Conservation (phyloP, 2,329 filamentous ascomycete genomes). For the Macroventuria anomochaeta region DNA sequence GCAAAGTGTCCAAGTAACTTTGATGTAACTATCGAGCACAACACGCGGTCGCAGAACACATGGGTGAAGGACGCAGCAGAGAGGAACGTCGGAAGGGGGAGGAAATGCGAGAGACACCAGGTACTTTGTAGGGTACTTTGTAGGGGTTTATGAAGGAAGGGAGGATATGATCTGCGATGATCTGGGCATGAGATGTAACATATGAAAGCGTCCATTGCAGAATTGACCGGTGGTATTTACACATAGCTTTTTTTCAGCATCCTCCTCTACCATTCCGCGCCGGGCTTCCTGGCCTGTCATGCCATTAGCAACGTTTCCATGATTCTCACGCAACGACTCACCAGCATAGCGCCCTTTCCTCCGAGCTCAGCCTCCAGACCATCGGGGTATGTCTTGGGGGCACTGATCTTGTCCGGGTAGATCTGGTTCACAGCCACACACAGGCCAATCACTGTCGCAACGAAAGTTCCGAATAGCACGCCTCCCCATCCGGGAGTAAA, state of each 20-base stretch:
- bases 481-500: slow-evolving; percentile 73
- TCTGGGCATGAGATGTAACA: neutral
- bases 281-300: slow-evolving; percentile 31
- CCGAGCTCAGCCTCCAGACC: slow-evolving; percentile 58
- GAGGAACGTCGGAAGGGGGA: no score
- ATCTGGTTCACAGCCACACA: slow-evolving; percentile 48
- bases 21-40: no score
- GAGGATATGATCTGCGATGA: no score
- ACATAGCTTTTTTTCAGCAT: slow-evolving; percentile 2
- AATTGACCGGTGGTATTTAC: slow-evolving; percentile 18
- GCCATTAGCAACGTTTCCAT: slow-evolving; percentile 8
- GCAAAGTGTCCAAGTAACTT: no score
- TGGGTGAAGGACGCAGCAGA: no score
- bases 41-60: no score
- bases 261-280: slow-evolving; percentile 26
- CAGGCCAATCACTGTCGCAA: slow-evolving; percentile 50
- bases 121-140: no score
- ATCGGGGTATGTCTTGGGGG: slow-evolving; percentile 55
- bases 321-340: slow-evolving; percentile 29
- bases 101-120: no score
- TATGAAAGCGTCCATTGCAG: slow-evolving; percentile 7
- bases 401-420: slow-evolving; percentile 56
- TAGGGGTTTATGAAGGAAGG: no score
- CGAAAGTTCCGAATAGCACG: slow-evolving; percentile 60
- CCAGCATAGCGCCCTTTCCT: slow-evolving; percentile 51